Evolutionary conservation across 1,284 basidiomycete genomes (phyloP).

Genomic region (Cerrena zonata): DNA sequence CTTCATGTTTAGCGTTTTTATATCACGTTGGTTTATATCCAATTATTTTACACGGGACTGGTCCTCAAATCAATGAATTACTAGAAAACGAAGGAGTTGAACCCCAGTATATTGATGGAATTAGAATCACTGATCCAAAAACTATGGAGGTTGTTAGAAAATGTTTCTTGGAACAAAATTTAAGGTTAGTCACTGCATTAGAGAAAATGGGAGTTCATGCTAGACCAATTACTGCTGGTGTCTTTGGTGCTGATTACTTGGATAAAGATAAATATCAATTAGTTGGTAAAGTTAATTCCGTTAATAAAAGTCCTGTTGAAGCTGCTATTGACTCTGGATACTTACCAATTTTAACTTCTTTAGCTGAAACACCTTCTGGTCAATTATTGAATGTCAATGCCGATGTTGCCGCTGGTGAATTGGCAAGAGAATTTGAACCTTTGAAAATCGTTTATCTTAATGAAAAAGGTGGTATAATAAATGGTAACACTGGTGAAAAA

Average conservation of each 20-base stretch:
- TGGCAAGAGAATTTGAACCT: constrained; percentile 92
- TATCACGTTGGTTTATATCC: constrained; percentile 92
- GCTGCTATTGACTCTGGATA: constrained; percentile 91
- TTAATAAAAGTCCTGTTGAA: constrained; percentile 92
- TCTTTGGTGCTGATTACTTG: constrained; percentile 92
- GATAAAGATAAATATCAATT: constrained; percentile 92
- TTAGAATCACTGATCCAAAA: constrained; percentile 89
- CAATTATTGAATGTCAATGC: constrained; percentile 97
- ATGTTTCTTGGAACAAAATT: constrained; percentile 94
- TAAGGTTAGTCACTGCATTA: constrained; percentile 84
- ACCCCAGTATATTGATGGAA: constrained; percentile 93
- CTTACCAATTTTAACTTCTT: constrained; percentile 85
- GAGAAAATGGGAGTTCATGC: constrained; percentile 91
- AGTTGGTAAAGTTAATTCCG: constrained; percentile 86
- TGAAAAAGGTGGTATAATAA: constrained; percentile 97
- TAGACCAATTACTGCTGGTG: constrained; percentile 90
- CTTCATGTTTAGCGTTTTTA: constrained; percentile 87
- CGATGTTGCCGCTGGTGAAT: constrained; percentile 91
- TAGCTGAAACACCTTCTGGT: constrained; percentile 86
- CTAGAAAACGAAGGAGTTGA: constrained; percentile 85
- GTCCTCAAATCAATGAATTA: constrained; percentile 87
- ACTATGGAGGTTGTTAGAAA: constrained; percentile 87
- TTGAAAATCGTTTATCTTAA: constrained; percentile 98
- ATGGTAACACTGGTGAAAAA: constrained; percentile 93
- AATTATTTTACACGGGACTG: constrained; percentile 88